phyloP scores from a whole-genome alignment of 169 alveolate species.

The Plasmodium billcollinsi region DNA sequence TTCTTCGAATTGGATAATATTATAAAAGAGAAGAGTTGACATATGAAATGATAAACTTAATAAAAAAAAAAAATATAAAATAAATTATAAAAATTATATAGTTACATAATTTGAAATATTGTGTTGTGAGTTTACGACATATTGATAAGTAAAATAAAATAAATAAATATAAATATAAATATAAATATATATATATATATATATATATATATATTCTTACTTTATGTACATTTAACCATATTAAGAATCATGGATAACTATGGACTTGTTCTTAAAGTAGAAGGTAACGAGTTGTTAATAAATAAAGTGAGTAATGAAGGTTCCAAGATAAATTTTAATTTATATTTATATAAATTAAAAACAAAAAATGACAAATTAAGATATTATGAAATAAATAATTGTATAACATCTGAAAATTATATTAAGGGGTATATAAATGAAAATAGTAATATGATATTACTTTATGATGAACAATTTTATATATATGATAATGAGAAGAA shows the following conservation, averaged over 20 bases:
- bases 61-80: no score
- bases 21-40: no score
- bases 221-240: background rate
- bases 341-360: conserved; percentile 21
- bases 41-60: no score
- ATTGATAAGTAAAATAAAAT: no score
- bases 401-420: conserved; percentile 22
- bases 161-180: background rate
- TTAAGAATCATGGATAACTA: conserved; percentile 27
- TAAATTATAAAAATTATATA: no score
- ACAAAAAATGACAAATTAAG: conserved; percentile 41
- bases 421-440: conserved; percentile 25
- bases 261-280: conserved; percentile 34
- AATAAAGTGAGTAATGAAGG: conserved; percentile 15
- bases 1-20: no score
- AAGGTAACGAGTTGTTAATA: conserved; percentile 38
- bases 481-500: conserved; percentile 46
- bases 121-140: no score
- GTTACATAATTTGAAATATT: no score
- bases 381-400: conserved; percentile 32
- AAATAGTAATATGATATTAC: conserved; percentile 24
- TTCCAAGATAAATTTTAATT: background rate
- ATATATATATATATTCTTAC: conserved; percentile 11
- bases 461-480: conserved; percentile 44
- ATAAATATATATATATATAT: conserved; percentile 19